Percentiles rank a stretch among this genome's conserved stretches.
Evolutionary conservation across 495 filamentous ascomycete species (phyloP).

Genomic region (Podospora pseudocomata): DNA sequence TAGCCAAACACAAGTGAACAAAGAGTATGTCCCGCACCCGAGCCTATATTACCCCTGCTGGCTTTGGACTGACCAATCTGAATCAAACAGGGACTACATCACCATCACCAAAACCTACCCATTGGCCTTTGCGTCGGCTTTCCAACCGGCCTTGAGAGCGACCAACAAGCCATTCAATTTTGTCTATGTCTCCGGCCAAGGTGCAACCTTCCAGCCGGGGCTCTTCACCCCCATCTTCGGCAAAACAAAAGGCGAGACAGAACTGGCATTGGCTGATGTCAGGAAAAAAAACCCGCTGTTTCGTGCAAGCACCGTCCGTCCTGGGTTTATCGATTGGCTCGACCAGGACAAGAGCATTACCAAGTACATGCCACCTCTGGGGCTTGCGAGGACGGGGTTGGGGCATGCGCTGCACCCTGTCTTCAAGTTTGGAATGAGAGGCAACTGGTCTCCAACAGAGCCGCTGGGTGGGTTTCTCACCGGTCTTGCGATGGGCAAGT

Average conservation of each 20-base stretch:
- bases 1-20: constrained; percentile 53
- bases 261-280: constrained; percentile 49
- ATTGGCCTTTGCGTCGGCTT: constrained; percentile 56
- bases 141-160: constrained; percentile 30
- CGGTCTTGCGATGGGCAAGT: constrained; percentile 57
- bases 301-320: constrained; percentile 50
- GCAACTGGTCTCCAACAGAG: constrained; percentile 40
- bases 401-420: constrained; percentile 19
- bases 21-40: constrained; percentile 47
- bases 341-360: constrained; percentile 47
- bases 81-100: constrained; percentile 54
- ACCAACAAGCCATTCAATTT: constrained; percentile 56
- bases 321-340: constrained; percentile 49
- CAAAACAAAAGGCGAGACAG: constrained; percentile 60
- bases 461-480: constrained; percentile 42
- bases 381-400: constrained; percentile 12
- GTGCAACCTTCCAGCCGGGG: constrained; percentile 47
- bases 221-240: constrained; percentile 54
- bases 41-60: neutral
- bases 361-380: constrained; percentile 39
- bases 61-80: neutral
- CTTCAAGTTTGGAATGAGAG: constrained; percentile 6
- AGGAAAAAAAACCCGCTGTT: constrained; percentile 39
- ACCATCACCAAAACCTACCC: constrained; percentile 64
- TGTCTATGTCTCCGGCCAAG: constrained; percentile 64